Evolutionary conservation across 352 stramenopile species (phyloP), one percentile per base, ranked within the genome.

Genomic region (Globisporangium nodosum): DNA sequence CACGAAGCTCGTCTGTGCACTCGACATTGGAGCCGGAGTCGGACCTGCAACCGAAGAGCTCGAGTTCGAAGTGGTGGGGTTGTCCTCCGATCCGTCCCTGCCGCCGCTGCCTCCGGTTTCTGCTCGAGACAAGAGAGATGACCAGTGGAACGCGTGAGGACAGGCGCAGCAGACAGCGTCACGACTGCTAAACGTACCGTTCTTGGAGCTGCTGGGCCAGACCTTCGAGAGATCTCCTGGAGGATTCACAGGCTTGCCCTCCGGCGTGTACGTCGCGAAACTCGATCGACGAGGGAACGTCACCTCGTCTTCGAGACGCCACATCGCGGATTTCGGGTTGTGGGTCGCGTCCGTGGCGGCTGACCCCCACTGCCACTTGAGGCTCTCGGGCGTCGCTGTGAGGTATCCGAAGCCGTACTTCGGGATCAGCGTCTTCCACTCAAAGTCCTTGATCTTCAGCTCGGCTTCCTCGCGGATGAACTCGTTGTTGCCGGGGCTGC

Each of bases 381-480:
- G 63, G 11, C 62, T 71, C 16, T 72, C 54, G 15, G 72, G 59
- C 8, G 79, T 88, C 53, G 76, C 82, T 1, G 71, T 90, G 54
- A 92, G 49, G 50, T 85, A 90, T 7, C 82, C 82, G 57, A 76
- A 92, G 11, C 82, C 82, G 60, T 92, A 92, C 61, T 90, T 85
- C 1, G 74, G 70, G 45, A 90, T 88, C 33, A 87, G 56, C 11
- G 70, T 87, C 57, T 77, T 78, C 69, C 75, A 73, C 46, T 60
- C 73, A 47, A 87, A 89, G 6, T 66, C 76, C n/a, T 72, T 63
- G 27, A 88, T 78, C 37, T 65, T 56, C n/a, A 92, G 68, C 7
- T 83, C 56, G 1, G 60, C 49, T 42, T 80, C 58, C 5, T 71
- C 54, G 1, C 79, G 76, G 52, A 90, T 83, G 54, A 71, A 92